Evolutionary conservation across 169 alveolate genomes (phyloP).

Genomic region (Cyclospora cayetanensis): DNA sequence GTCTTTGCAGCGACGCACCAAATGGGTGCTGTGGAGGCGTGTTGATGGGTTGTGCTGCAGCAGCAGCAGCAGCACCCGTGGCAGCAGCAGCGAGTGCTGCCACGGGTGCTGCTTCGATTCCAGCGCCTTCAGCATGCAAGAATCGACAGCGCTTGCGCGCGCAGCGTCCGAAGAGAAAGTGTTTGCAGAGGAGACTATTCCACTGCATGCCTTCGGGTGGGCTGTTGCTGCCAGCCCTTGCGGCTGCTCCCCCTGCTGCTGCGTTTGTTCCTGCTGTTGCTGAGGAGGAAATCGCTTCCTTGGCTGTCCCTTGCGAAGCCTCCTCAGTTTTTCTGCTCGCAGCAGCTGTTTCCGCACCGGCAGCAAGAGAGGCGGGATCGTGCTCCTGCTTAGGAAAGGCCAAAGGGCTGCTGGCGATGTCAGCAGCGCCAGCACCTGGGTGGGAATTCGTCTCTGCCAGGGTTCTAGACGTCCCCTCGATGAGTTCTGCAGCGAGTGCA

Average conservation of each 20-base stretch:
- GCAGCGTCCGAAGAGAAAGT: conserved; percentile 66
- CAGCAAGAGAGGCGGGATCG: neutral
- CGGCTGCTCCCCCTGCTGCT: conserved; percentile 21
- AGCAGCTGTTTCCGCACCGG: neutral
- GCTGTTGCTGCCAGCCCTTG: neutral
- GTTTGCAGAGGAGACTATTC: conserved; percentile 64
- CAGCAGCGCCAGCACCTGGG: neutral
- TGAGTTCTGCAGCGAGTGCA: neutral
- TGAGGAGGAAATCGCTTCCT: too few relatives aligned
- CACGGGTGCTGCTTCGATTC: neutral
- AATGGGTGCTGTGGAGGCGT: neutral
- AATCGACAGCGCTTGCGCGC: conserved; percentile 68
- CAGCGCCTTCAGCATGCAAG: conserved; percentile 52
- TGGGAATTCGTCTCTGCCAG: neutral
- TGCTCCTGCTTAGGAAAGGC: neutral
- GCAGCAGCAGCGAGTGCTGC: conserved; percentile 51
- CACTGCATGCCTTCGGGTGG: conserved; percentile 20
- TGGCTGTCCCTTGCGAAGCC: neutral
- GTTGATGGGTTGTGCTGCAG: neutral
- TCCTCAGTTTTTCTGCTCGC: too few relatives aligned
- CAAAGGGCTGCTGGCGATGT: neutral
- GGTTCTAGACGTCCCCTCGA: neutral
- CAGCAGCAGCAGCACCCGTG: conserved; percentile 1
- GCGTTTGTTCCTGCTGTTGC: neutral
- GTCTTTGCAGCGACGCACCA: conserved; percentile 1